Percentiles rank a stretch among this genome's conserved stretches.
Evolutionary conservation across 1,284 basidiomycete genomes (phyloP).

Genomic region (Cryptococcus sp.): DNA sequence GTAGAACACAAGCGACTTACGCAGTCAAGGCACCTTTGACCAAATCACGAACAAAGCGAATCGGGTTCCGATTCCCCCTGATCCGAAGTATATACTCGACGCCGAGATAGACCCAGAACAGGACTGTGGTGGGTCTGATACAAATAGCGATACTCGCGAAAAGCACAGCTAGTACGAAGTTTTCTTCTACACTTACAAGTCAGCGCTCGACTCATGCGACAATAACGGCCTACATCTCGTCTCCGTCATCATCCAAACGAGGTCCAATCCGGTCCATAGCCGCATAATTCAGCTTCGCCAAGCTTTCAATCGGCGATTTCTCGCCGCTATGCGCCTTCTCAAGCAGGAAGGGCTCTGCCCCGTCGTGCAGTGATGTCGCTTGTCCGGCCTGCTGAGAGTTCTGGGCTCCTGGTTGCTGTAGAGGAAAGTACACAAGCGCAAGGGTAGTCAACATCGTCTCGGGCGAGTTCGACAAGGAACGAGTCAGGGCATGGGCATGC

Average conservation of each 20-base stretch:
- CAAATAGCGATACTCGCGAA: constrained; percentile 73
- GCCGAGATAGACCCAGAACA: constrained; percentile 77
- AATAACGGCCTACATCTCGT: background rate
- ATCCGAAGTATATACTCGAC: constrained; percentile 12
- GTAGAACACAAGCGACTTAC: constrained; percentile 11
- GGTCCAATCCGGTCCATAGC: constrained; percentile 23
- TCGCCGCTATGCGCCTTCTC: too few relatives aligned
- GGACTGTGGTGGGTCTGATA: constrained; percentile 76
- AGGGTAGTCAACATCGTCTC: constrained; percentile 81
- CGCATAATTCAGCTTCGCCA: constrained; percentile 19
- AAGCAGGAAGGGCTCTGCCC: too few relatives aligned
- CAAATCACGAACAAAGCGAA: too few relatives aligned
- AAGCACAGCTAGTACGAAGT: constrained; percentile 47
- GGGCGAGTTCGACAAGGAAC: constrained; percentile 88
- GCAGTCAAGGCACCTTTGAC: constrained; percentile 6
- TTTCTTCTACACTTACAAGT: constrained; percentile 14
- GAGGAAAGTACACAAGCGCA: constrained; percentile 72
- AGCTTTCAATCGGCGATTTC: too few relatives aligned
- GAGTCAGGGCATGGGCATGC: constrained; percentile 73
- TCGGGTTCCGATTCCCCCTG: too few relatives aligned
- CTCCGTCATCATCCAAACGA: background rate
- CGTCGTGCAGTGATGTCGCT: background rate
- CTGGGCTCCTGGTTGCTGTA: constrained; percentile 12
- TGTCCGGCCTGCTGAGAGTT: background rate
- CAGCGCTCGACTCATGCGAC: background rate